Base-by-base conservation (phyloP, 345 rosid species). In the Arabidopsis arenosa region DNA sequence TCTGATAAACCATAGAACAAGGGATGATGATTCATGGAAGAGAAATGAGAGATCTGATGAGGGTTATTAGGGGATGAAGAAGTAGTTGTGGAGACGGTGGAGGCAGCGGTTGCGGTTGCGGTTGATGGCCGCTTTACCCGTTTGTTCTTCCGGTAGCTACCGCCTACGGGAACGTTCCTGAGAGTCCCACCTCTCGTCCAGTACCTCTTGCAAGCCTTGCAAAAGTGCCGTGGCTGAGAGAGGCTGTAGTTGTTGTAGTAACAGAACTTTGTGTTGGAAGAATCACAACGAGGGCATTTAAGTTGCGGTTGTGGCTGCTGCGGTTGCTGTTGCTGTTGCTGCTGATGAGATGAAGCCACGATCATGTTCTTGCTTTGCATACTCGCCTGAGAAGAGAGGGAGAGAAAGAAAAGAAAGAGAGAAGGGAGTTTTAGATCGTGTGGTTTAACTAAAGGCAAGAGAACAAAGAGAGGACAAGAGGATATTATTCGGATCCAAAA, bases 221-320 rank as follows among this genome's bases (percentile, higher is more conserved):
- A 90, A 54, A 88, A 88, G 79, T 88, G 87, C 10, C 93, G 74
- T 0, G 91, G 93, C 80, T 88, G 90, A 7, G 90, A 84, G 54
- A 86, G 81, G 76, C 93, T 88, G 83, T 88, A 88, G 85, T 89
- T 89, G 83, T 89, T 89, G 83, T 86, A 89, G 86, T 89, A 89
- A 60, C 94, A 89, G 71, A 88, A 88, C 80, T 90, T 90, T 11
- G 93, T 88, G 85, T 88, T 90, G 0, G 89, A 81, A 0, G 93
- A 90, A 39, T 90, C 89, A 48, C 95, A 89, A 21, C 95, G 92
- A 47, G 95, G 95, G 72, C 95, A 89, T 77, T 84, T 89, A 2
- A 87, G 84, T 44, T 90, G 80, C 4, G 68, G 88, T 18, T 81
- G 90, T 0, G 66, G 83, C 13, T 75, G 77, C 23, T 77, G 88